Conservation (phyloP, 805 yeast genomes). For the Zygosaccharomyces rouxii region DNA sequence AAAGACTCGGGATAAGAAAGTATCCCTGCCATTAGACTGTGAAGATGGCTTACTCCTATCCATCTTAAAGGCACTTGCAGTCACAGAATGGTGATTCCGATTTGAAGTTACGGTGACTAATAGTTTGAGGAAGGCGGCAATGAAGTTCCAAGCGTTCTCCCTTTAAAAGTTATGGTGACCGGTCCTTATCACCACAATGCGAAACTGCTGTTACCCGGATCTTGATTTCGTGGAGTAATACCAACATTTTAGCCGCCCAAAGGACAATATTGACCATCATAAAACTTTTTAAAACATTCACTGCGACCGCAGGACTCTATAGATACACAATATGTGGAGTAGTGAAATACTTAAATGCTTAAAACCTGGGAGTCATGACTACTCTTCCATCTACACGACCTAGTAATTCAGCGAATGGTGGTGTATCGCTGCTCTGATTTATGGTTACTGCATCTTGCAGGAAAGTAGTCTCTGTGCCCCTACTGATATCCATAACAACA, state of each 20-base stretch:
- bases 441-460: constrained; percentile 67
- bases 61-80: constrained; percentile 1
- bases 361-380: constrained; percentile 52
- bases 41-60: constrained; percentile 11
- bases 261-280: not conserved
- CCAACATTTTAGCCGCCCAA: not conserved
- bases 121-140: constrained; percentile 8
- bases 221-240: not conserved
- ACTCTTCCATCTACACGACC: constrained; percentile 56
- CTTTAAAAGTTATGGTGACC: constrained; percentile 1
- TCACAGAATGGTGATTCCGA: not conserved
- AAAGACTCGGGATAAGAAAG: constrained; percentile 34
- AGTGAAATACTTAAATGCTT: constrained; percentile 3
- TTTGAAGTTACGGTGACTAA: not conserved
- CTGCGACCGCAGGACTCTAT: not conserved
- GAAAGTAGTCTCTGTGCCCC: constrained; percentile 66
- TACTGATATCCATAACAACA: constrained; percentile 59
- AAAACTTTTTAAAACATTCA: not conserved
- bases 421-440: constrained; percentile 41
- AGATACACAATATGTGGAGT: not conserved
- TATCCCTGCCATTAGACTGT: constrained; percentile 21
- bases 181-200: constrained; percentile 1
- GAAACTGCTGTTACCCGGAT: constrained; percentile 4
- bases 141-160: not conserved
- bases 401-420: constrained; percentile 40